Percentiles rank a stretch among this genome's conserved stretches.
phyloP scores from a whole-genome alignment of 306 rosid genomes.

The Lupinus albus region DNA sequence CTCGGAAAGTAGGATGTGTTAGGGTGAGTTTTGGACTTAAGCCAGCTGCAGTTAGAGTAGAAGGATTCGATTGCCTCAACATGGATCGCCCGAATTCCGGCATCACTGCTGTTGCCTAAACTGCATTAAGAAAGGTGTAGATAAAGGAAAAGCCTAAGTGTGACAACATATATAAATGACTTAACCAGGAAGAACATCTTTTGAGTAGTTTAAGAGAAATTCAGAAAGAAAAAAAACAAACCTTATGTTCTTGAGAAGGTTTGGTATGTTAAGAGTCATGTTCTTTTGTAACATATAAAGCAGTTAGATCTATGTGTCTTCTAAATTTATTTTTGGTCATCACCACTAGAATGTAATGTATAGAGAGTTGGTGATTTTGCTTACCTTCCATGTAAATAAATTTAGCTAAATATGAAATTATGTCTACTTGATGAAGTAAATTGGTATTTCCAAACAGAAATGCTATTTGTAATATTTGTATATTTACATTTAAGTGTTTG shows the following conservation, averaged over 20 bases:
- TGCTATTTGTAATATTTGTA: slow-evolving; percentile 1
- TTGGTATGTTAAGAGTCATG: slow-evolving; percentile 46
- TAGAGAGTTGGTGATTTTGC: slow-evolving; percentile 53
- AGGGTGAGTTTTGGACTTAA: slow-evolving; percentile 71
- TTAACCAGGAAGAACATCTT: slow-evolving; percentile 54
- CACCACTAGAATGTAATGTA: slow-evolving; percentile 53
- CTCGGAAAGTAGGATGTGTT: slow-evolving; percentile 67
- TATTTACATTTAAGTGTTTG: not conserved
- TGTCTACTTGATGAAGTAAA: slow-evolving; percentile 33
- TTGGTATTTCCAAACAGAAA: not conserved
- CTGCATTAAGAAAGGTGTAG: slow-evolving; percentile 63
- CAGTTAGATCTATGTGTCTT: slow-evolving; percentile 41
- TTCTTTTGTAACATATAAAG: slow-evolving; percentile 56
- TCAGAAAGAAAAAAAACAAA: slow-evolving; percentile 41
- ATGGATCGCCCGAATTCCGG: slow-evolving; percentile 86
- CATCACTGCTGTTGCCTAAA: slow-evolving; percentile 77
- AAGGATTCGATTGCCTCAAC: slow-evolving; percentile 86
- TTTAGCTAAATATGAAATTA: slow-evolving; percentile 36
- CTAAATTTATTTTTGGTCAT: slow-evolving; percentile 45
- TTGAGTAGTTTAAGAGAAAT: slow-evolving; percentile 47
- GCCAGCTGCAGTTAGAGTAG: slow-evolving; percentile 93
- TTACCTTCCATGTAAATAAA: slow-evolving; percentile 50
- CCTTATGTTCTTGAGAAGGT: slow-evolving; percentile 62
- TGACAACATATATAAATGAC: slow-evolving; percentile 52
- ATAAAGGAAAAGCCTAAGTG: slow-evolving; percentile 68